Evolutionary conservation across 2,329 filamentous ascomycete species (phyloP).

Genomic region (Monosporascus sp.): DNA sequence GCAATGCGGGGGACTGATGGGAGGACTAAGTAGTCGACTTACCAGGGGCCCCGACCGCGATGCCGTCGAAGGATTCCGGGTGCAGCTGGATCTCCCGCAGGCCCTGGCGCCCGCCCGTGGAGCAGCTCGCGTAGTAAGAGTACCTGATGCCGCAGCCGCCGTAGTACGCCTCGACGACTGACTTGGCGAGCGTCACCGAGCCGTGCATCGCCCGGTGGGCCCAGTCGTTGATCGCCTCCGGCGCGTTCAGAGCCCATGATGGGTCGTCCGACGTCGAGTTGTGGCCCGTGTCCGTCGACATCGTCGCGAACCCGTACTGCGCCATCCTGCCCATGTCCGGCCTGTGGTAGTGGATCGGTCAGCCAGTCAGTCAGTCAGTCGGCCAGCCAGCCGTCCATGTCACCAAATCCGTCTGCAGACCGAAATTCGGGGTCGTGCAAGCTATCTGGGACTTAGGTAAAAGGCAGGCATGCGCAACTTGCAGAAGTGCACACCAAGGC

Average conservation of each 20-base stretch:
- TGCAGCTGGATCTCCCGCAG: slow-evolving; percentile 37
- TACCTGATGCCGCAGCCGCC: slow-evolving; percentile 26
- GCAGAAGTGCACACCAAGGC: too few relatives aligned
- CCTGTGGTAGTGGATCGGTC: not conserved
- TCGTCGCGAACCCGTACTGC: slow-evolving; percentile 25
- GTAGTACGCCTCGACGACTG: slow-evolving; percentile 40
- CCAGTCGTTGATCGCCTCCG: slow-evolving; percentile 18
- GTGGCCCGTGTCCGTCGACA: slow-evolving; percentile 29
- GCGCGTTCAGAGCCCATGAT: slow-evolving; percentile 22
- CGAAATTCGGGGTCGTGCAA: too few relatives aligned
- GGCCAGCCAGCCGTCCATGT: not conserved
- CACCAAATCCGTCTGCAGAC: not conserved
- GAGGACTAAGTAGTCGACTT: not conserved
- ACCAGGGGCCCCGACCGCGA: slow-evolving; percentile 34
- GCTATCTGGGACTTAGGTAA: too few relatives aligned
- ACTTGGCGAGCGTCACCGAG: slow-evolving; percentile 36
- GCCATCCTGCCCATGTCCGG: slow-evolving; percentile 15
- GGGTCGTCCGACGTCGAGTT: slow-evolving; percentile 14
- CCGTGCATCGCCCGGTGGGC: slow-evolving; percentile 15
- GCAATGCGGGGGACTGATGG: not conserved
- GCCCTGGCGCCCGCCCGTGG: slow-evolving; percentile 49
- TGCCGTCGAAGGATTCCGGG: slow-evolving; percentile 42
- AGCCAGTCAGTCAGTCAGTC: not conserved
- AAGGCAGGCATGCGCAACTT: too few relatives aligned
- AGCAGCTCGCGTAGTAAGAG: slow-evolving; percentile 47